Base-by-base conservation (phyloP, 306 rosid species). In the Lathyrus sativus region DNA sequence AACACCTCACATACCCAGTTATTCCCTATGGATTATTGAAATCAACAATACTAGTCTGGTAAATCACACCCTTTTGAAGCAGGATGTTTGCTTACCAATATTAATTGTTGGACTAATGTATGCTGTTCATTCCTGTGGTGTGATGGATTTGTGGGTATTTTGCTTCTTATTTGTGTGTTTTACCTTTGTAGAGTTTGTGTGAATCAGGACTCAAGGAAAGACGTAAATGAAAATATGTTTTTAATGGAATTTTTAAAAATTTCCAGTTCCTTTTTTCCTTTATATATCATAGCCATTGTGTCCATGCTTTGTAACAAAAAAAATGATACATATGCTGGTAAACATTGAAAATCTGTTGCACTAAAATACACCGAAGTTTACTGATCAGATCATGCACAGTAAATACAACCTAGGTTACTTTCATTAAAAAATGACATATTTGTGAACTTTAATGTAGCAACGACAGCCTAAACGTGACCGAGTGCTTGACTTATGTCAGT, bases 41-140 rank as follows among this genome's bases (percentile, higher is more conserved):
- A 67, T 75, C 59, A 11, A 81, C 69, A 85, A 78, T 80, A 48
- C 79, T 62, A 7, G 83, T 81, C 81, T 79, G 72, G 11, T 83
- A 75, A 75, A 81, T 61, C 37, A 78, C 79, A 71, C 70, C 48
- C 71, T 72, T 80, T 13, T 29, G 15, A 3, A n/a, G 44, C 8
- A 11, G 43, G 2, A 3, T 8, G 64, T 31, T 31, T 58, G 43
- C 33, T 31, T 31, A 33, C 22, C 24, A n/a, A 3, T 12, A 9
- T 31, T 8, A 58, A 58, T n/a, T 58, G 56, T 10, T 2, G 2
- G 15, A 53, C 53, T 18, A 44, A 68, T n/a, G 42, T 38, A 22
- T 51, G 44, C 55, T 26, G 9, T 15, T 55, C 54, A n/a, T 39
- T 31, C 28, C 41, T 41, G 26, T 54, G 54, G n/a, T 22, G 14